Evolutionary conservation across 306 rosid genomes (phyloP).

Genomic region (Acacia melanoxylon): DNA sequence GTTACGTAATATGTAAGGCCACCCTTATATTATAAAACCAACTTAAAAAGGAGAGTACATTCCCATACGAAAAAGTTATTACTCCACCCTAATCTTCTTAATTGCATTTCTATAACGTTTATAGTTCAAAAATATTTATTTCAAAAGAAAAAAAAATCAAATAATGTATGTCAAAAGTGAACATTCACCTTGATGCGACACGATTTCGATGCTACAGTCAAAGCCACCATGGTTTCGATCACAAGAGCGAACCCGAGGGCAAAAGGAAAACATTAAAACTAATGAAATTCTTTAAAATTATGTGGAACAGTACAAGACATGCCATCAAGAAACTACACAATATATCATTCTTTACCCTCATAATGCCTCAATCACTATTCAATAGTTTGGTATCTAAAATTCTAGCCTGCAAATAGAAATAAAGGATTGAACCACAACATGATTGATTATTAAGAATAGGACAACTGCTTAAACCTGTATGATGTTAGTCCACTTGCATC

Average conservation of each 20-base stretch:
- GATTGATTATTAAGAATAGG: constrained; percentile 3
- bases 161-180: background rate
- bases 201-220: constrained; percentile 87
- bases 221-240: constrained; percentile 96
- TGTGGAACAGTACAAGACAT: constrained; percentile 16
- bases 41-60: no score
- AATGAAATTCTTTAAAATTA: constrained; percentile 12
- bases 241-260: constrained; percentile 79
- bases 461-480: constrained; percentile 64
- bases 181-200: constrained; percentile 62
- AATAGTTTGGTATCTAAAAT: background rate
- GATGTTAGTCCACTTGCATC: constrained; percentile 85
- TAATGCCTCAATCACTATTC: background rate
- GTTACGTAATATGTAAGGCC: no score
- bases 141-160: background rate
- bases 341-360: constrained; percentile 1
- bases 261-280: constrained; percentile 24
- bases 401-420: background rate
- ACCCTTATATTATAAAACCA: no score
- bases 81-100: no score
- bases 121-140: no score
- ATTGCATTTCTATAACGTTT: no score
- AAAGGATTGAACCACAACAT: constrained; percentile 22
- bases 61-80: no score
- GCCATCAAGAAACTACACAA: constrained; percentile 2